Evolutionary conservation across 176 grass and related monocot species (phyloP).

Genomic region (Pontederia paniculata): DNA sequence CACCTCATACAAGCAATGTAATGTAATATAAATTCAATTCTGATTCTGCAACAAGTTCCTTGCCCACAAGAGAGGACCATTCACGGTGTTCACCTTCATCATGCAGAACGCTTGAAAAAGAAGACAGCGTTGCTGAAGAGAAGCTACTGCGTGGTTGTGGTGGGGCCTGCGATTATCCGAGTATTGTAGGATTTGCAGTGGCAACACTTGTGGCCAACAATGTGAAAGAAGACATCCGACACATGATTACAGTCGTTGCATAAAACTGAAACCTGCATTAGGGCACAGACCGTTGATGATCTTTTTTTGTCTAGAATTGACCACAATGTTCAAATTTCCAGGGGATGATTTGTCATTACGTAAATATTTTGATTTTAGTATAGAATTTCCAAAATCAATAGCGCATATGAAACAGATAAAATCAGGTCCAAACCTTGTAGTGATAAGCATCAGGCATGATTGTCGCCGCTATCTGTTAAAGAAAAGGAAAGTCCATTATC

Average conservation of each 20-base stretch:
- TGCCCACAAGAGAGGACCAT: no score
- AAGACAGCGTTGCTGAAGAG: no score
- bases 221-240: slow-evolving; percentile 82
- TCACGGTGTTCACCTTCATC: no score
- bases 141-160: not conserved
- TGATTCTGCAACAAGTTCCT: no score
- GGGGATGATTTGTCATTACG: no score
- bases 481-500: not conserved
- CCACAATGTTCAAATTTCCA: no score
- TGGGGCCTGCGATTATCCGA: slow-evolving; percentile 26
- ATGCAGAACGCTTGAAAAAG: no score
- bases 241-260: slow-evolving; percentile 91
- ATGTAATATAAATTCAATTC: no score
- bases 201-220: slow-evolving; percentile 76
- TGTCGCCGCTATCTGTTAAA: slow-evolving; percentile 13
- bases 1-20: no score
- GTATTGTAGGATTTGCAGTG: slow-evolving; percentile 87
- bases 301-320: not conserved
- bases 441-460: not conserved
- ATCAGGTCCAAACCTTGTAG: not conserved
- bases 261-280: slow-evolving; percentile 65
- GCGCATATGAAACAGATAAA: not conserved
- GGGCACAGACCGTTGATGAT: not conserved
- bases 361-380: slow-evolving; percentile 3
- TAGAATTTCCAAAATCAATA: not conserved